phyloP scores from a whole-genome alignment of 2,329 filamentous ascomycete genomes.

The Canariomyces notabilis region DNA sequence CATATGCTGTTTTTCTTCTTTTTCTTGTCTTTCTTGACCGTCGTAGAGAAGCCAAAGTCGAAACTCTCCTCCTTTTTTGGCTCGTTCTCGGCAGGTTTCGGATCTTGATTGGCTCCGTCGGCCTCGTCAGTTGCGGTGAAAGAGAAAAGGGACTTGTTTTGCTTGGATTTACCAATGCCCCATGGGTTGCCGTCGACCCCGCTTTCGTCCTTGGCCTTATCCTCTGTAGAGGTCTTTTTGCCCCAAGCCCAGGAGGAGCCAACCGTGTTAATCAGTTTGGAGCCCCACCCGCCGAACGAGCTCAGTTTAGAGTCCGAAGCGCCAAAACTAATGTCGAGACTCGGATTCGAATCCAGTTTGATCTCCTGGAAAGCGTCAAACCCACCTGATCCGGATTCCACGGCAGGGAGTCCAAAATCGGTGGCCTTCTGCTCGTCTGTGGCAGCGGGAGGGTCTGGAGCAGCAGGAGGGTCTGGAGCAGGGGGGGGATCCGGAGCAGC shows the following conservation, averaged over 20 bases:
- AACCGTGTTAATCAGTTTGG: conserved; percentile 49
- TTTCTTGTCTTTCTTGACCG: conserved; percentile 36
- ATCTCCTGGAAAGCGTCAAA: conserved; percentile 63
- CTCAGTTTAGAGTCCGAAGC: conserved; percentile 38
- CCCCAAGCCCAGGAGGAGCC: conserved; percentile 36
- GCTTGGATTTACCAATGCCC: conserved; percentile 48
- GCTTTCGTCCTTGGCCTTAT: conserved; percentile 31
- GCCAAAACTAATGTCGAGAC: conserved; percentile 52
- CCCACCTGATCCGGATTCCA: conserved; percentile 28
- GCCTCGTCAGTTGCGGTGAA: conserved; percentile 43
- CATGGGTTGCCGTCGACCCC: conserved; percentile 45
- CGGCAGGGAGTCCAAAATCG: conserved; percentile 23
- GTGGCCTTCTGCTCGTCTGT: conserved; percentile 23
- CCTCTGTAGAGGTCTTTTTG: conserved; percentile 21
- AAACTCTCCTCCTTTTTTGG: conserved; percentile 35
- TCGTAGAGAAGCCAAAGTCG: conserved; percentile 17
- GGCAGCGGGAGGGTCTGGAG: conserved; percentile 26
- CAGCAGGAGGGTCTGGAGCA: conserved; percentile 24
- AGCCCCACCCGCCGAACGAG: conserved; percentile 54
- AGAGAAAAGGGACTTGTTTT: conserved; percentile 39
- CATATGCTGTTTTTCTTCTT: conserved; percentile 33
- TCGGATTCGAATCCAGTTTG: conserved; percentile 59
- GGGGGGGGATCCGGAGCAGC: conserved; percentile 23
- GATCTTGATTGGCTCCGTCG: conserved; percentile 40
- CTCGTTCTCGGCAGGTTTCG: conserved; percentile 7